These are phyloP conservation scores for Jamesozyma spencerorum DNA, from an alignment of 805 yeast genomes.

Conservation along the genomic window DNA sequence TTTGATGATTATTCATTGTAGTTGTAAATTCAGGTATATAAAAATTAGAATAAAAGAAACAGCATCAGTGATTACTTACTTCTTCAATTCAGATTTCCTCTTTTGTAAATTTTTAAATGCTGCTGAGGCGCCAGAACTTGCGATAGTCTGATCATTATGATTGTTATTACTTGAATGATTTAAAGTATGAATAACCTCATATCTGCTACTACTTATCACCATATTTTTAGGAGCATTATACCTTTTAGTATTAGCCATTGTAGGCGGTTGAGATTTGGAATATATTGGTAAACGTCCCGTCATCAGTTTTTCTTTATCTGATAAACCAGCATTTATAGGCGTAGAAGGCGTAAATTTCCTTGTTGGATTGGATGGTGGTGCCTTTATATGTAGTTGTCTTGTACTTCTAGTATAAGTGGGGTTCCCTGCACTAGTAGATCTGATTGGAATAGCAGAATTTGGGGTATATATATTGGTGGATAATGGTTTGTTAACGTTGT, in stretches of 20 bases:
- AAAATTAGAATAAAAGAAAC: too few species aligned
- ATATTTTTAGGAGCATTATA: slow-evolving; percentile 22
- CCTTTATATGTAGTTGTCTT: background rate
- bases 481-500: background rate
- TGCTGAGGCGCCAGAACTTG: slow-evolving; percentile 30
- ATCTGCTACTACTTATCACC: slow-evolving; percentile 29
- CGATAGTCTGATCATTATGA: slow-evolving; percentile 13
- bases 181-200: slow-evolving; percentile 25
- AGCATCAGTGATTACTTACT: background rate
- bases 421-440: background rate
- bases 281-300: background rate
- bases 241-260: slow-evolving; percentile 7
- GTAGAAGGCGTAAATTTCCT: background rate
- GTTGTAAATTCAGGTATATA: too few species aligned
- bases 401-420: background rate
- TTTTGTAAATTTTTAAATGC: slow-evolving; percentile 26
- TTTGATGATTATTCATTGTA: background rate
- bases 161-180: slow-evolving; percentile 10
- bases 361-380: background rate
- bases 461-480: background rate
- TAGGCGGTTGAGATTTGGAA: slow-evolving; percentile 2
- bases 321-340: background rate
- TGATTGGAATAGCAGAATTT: background rate
- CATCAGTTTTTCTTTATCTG: background rate
- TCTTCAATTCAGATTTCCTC: background rate